Base-by-base conservation (phyloP, 805 yeast genomes). In the Kurtzmaniella fragi region DNA sequence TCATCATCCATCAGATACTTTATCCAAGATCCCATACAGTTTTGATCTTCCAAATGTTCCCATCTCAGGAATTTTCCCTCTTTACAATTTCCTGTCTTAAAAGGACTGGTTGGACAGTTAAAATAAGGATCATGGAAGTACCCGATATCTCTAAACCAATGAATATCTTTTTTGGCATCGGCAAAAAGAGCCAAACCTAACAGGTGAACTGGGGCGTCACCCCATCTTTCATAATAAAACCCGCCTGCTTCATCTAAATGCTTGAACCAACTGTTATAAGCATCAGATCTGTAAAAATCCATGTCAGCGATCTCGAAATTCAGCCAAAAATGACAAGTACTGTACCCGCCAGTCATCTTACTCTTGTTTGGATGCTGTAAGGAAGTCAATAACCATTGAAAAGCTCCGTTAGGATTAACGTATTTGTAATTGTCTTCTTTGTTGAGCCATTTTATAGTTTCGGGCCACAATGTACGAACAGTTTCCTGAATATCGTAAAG, bases 221-320 rank as follows among this genome's bases (percentile, higher is more conserved):
- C 95, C 95, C 95, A 87, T 41, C 95, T 63, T 57, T 89, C 96
- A 52, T 88, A 88, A 57, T 85, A 88, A 52, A 87, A 87, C 3
- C 91, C 91, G 14, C 95, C 93, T 1, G 80, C 60, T 3, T 68
- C 44, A 41, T 87, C 95, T 30, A 88, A 61, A 50, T 68, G 62
- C 26, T 81, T 63, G 51, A 82, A 77, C 78, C 84, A 87, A 10
- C 62, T 60, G 29, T 69, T 64, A 53, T 87, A 88, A 1, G 88
- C 77, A 39, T 83, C 80, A 17, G 73, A 62, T 38, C 95, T 64
- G 61, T 70, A 83, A 49, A 88, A 88, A 47, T 88, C 91, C 84
- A 88, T 73, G 50, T 84, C 81, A 10, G 81, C 91, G 40, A 87
- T 83, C 54, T 88, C 96, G 49, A 87, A 88, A 57, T 87, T 88